Conservation (phyloP, 441 rosid genomes). For the Populus tomentosa region DNA sequence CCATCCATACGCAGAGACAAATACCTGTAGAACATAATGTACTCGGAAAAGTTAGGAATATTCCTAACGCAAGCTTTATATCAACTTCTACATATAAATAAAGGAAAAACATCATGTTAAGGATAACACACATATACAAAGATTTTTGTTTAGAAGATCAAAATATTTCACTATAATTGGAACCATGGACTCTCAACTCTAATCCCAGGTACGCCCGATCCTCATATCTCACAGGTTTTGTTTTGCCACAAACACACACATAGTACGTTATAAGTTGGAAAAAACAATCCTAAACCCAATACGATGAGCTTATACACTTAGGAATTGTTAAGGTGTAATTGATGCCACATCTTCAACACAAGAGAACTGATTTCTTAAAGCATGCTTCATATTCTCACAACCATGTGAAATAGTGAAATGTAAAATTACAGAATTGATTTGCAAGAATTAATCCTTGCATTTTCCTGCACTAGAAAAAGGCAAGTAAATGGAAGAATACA, state of each 20-base stretch:
- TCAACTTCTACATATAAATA: neutral
- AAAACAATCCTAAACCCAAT: too few species aligned
- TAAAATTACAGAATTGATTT: neutral
- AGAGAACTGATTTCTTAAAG: neutral
- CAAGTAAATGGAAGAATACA: slow-evolving; percentile 17
- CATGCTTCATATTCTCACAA: neutral
- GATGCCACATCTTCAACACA: too few species aligned
- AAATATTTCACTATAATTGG: neutral
- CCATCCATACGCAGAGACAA: slow-evolving; percentile 85
- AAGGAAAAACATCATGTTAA: neutral
- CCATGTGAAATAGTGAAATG: neutral
- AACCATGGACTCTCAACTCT: neutral
- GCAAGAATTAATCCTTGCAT: neutral
- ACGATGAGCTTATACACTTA: too few species aligned
- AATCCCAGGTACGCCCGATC: neutral
- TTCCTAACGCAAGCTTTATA: neutral
- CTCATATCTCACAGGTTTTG: neutral
- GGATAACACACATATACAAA: neutral
- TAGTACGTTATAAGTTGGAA: too few species aligned
- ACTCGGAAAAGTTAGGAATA: neutral
- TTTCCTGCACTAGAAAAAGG: neutral
- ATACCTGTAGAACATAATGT: slow-evolving; percentile 44
- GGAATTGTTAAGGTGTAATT: too few species aligned
- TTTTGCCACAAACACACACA: neutral
- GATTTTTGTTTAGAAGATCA: neutral